Conservation (phyloP, 176 grass and related monocot species). For the Tillandsia leiboldiana region DNA sequence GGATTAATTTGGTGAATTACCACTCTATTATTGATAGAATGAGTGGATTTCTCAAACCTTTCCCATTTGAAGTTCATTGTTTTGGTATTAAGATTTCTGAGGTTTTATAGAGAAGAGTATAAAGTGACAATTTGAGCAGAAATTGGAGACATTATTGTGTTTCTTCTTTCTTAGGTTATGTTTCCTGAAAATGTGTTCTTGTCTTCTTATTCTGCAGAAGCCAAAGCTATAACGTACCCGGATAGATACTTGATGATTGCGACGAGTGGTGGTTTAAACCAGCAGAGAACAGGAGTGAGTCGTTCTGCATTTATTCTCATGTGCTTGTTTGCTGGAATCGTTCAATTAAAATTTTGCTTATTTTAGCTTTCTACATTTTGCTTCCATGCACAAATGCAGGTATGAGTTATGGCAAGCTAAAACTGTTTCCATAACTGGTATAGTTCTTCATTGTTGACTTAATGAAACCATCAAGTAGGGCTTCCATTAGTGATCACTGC, state of each 20-base stretch:
- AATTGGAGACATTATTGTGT: too few relatives aligned
- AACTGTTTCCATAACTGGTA: too few relatives aligned
- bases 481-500: too few relatives aligned
- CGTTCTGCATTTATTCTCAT: conserved; percentile 7
- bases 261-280: conserved; percentile 93
- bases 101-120: background rate
- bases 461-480: too few relatives aligned
- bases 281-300: conserved; percentile 96
- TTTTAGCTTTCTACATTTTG: background rate
- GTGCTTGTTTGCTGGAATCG: background rate
- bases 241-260: conserved; percentile 84
- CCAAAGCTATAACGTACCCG: conserved; percentile 42
- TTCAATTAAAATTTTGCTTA: background rate
- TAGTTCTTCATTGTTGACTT: too few relatives aligned
- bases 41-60: background rate
- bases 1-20: background rate
- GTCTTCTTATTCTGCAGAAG: conserved; percentile 46
- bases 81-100: background rate
- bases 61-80: background rate
- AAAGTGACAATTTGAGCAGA: background rate
- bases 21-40: background rate
- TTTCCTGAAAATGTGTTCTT: background rate
- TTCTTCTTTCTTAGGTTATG: too few relatives aligned
- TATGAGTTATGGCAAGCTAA: too few relatives aligned
- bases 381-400: background rate